Base-by-base conservation (phyloP, 2,329 filamentous ascomycete species). In the Epichloe scottii region DNA sequence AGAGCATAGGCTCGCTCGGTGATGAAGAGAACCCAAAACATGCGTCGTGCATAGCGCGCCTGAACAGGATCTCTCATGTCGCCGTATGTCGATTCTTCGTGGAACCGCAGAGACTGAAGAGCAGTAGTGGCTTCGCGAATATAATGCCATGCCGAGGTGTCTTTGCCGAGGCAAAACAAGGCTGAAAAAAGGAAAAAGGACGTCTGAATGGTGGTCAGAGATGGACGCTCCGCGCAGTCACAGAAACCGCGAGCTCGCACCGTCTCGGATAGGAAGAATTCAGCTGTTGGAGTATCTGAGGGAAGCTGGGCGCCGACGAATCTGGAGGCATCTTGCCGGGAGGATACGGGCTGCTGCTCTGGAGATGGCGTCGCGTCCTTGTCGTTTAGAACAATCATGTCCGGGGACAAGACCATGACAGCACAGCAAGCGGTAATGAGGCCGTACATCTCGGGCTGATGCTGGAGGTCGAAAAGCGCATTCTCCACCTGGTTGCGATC, bases 81-180 rank as follows among this genome's bases (percentile, higher is more conserved):
- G 2, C 5, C 15, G 40, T 65, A 66, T 0, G 60, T 60, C 1
- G 15, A 7, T 33, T 66, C 63, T 43, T 66, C 63, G 2, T 66
- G 58, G 2, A 66, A 49, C 0, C 62, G 57, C 0, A 64, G 50
- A 1, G 60, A 52, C 34, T 66, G 63, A 0, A 65, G 54, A 14
- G 60, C 57, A 0, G 63, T 64, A 1, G 62, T 64, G 0, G 63
- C 51, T 47, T 66, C 63, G 26, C 62, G 53, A 0, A 66, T 38
- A 11, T 66, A 63, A 45, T 60, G 62, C 63, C 65, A 67, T 0
- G 65, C 63, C 0, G 62, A 56, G n/a, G 65, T 66, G 14, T 66
- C 62, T 15, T 61, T 66, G 1, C 58, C 60, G 12, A 65, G 45
- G 1, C 59, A 60, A 15, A 66, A 66, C 33, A 59, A 61, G 0